Base-by-base conservation (phyloP, 2,329 filamentous ascomycete genomes). In the Alternaria sp. region DNA sequence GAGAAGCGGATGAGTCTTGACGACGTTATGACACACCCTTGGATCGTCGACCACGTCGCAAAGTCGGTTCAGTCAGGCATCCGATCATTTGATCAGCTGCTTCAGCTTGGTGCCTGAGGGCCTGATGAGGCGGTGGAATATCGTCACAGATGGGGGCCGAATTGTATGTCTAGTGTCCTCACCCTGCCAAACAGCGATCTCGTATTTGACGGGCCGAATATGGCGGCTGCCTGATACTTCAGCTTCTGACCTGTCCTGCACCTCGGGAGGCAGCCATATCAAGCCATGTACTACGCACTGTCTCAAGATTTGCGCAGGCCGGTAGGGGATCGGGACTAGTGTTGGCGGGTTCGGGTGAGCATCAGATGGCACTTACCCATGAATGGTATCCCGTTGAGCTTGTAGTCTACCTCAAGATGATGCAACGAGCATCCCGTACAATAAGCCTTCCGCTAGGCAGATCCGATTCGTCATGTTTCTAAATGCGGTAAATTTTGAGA, bases 1-100 rank as follows among this genome's bases (percentile, higher is more conserved):
- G 92, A 95, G 74, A 96, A 96, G 85, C 86, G 94, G 68, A 90
- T 97, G 72, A 88, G 92, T 4, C 86, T 97, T 5, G 92, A 96
- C 7, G 90, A 96, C 60, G 90, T 97, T 44, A 89, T 94, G 78
- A 85, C 86, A 50, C 94, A 97, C 80, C 93, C 94, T 21, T 97
- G 95, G 94, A 96, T 97, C n/a, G 5, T 53, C 18, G 96, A 96
- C 84, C 92, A 97, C 62, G 65, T 64, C 12, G 55, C 20, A 14
- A 59, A 53, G 12, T 53, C 54, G 14, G 54, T 33, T 3, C 23
- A 58, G 44, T 59, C 51, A 9, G 57, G 61, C 18, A 3, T 59
- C 11, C 57, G n/a, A 15, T 54, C 55, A 14, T 57, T 65, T 41
- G 37, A 33, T 51, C 33, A 43, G 12, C 51, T 56, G 43, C 33